A percentile compares a stretch with the other conserved stretches of the same genome.
phyloP scores from a whole-genome alignment of 2,329 filamentous ascomycete species.

The Trichoderma lentiforme region DNA sequence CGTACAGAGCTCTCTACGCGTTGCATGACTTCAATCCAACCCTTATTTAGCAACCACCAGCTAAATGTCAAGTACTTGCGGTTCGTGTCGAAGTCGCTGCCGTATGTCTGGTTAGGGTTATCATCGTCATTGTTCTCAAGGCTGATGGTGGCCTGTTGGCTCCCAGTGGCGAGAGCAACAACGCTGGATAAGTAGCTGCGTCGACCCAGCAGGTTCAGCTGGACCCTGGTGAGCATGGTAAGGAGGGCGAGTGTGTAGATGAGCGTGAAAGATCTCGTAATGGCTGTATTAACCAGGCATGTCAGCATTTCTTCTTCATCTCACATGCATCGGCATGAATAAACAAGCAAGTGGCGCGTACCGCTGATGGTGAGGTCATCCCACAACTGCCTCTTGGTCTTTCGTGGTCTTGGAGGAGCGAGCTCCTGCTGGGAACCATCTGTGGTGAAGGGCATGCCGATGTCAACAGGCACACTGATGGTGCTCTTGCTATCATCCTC shows the following conservation, averaged over 20 bases:
- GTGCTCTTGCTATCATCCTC: conserved; percentile 82
- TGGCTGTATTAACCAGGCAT: conserved; percentile 51
- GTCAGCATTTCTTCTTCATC: neutral
- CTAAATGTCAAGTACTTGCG: conserved; percentile 92
- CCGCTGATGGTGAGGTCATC: conserved; percentile 95
- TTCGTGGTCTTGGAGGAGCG: conserved; percentile 51
- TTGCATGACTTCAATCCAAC: conserved; percentile 78
- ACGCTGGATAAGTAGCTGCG: conserved; percentile 95
- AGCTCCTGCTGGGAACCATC: conserved; percentile 37
- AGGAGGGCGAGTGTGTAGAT: conserved; percentile 88
- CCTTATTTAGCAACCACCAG: conserved; percentile 94
- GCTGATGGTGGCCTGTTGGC: conserved; percentile 72
- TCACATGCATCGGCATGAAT: neutral
- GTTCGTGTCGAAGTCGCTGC: conserved; percentile 95
- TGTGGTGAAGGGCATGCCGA: conserved; percentile 61
- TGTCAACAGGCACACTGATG: conserved; percentile 72
- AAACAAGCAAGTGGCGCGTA: conserved; percentile 43
- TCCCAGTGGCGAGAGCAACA: conserved; percentile 79
- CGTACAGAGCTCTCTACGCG: conserved; percentile 83
- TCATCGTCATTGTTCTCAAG: conserved; percentile 94
- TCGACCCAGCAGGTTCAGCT: conserved; percentile 93
- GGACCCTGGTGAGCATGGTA: conserved; percentile 87
- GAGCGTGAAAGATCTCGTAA: conserved; percentile 86
- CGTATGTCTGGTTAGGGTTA: conserved; percentile 74
- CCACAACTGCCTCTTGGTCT: conserved; percentile 92